Evolutionary conservation across 805 yeast species (phyloP).

Genomic region (Brettanomyces bruxellensis): DNA sequence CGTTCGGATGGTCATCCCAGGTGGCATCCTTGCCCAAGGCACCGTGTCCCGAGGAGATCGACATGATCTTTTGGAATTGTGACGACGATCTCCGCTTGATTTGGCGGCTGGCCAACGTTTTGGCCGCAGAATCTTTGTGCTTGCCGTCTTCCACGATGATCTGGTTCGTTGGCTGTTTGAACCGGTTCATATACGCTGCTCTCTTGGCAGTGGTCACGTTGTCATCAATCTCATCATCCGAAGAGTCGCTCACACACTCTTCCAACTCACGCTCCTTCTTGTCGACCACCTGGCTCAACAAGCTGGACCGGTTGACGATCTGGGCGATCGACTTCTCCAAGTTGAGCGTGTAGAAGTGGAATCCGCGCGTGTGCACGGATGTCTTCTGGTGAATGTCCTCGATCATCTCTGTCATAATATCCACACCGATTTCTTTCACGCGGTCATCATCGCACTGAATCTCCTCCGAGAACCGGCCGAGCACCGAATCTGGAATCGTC

Average conservation of each 20-base stretch:
- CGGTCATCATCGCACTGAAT: slow-evolving; percentile 66
- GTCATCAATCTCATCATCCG: slow-evolving; percentile 23
- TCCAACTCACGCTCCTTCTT: slow-evolving; percentile 30
- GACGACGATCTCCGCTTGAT: slow-evolving; percentile 14
- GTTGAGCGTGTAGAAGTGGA: slow-evolving; percentile 89
- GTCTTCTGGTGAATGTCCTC: slow-evolving; percentile 45
- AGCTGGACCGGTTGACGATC: slow-evolving; percentile 55
- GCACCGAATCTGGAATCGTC: slow-evolving; percentile 53
- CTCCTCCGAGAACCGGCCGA: slow-evolving; percentile 44
- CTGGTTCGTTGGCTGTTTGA: slow-evolving; percentile 22
- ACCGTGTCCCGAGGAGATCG: slow-evolving; percentile 80
- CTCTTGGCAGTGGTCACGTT: slow-evolving; percentile 25
- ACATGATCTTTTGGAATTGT: slow-evolving; percentile 51
- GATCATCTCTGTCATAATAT: slow-evolving; percentile 56
- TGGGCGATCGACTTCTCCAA: slow-evolving; percentile 88
- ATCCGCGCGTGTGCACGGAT: slow-evolving; percentile 57
- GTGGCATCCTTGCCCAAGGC: slow-evolving; percentile 81
- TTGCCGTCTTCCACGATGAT: slow-evolving; percentile 19
- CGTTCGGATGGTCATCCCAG: slow-evolving; percentile 97
- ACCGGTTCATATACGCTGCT: slow-evolving; percentile 26
- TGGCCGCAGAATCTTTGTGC: slow-evolving; percentile 6
- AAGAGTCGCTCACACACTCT: slow-evolving; percentile 27
- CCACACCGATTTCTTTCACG: slow-evolving; percentile 79
- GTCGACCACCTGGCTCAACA: slow-evolving; percentile 40
- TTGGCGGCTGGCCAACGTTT: slow-evolving; percentile 5